Percentiles rank a stretch among this genome's conserved stretches.
Evolutionary conservation across 2,329 filamentous ascomycete genomes (phyloP).

Genomic region (Leptosphaerulina australis): DNA sequence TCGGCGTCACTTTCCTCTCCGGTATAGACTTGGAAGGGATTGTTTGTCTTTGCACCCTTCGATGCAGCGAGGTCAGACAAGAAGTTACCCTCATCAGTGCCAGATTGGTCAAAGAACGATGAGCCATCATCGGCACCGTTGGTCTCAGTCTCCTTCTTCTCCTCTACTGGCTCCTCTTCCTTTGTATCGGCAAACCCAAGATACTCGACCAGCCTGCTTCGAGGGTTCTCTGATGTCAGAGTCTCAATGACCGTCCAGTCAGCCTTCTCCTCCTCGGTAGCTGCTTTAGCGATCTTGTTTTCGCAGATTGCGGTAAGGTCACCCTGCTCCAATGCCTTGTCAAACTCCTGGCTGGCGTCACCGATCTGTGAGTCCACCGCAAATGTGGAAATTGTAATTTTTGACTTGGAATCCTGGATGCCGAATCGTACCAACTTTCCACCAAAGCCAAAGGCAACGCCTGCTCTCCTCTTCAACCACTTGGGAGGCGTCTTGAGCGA

Average conservation of each 20-base stretch:
- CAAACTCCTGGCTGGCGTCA: constrained; percentile 84
- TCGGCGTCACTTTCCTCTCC: constrained; percentile 85
- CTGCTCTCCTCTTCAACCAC: constrained; percentile 85
- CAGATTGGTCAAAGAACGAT: constrained; percentile 81
- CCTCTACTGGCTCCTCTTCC: constrained; percentile 46
- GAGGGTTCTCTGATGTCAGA: constrained; percentile 81
- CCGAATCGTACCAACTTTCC: constrained; percentile 85
- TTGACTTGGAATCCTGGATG: constrained; percentile 72
- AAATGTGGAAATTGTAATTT: constrained; percentile 84
- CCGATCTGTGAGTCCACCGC: constrained; percentile 85
- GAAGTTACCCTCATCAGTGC: constrained; percentile 77
- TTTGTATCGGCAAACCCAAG: constrained; percentile 77
- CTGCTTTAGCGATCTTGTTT: constrained; percentile 73
- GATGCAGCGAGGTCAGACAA: constrained; percentile 82
- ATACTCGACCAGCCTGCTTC: constrained; percentile 83
- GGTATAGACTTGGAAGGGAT: constrained; percentile 88
- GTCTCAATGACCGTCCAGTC: constrained; percentile 97
- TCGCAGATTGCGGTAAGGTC: constrained; percentile 81
- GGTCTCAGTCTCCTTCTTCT: constrained; percentile 49
- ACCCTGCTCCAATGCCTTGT: constrained; percentile 77
- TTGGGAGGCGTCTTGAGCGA: constrained; percentile 83
- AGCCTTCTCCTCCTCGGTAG: constrained; percentile 87
- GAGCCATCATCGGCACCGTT: constrained; percentile 53
- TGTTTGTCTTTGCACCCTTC: constrained; percentile 90
- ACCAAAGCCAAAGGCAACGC: constrained; percentile 92